Percentiles rank a stretch among this genome's conserved stretches.
These are phyloP conservation scores for Trebouxia gelatinosa DNA, from an alignment of 163 green algal species.

Conservation along the genomic window DNA sequence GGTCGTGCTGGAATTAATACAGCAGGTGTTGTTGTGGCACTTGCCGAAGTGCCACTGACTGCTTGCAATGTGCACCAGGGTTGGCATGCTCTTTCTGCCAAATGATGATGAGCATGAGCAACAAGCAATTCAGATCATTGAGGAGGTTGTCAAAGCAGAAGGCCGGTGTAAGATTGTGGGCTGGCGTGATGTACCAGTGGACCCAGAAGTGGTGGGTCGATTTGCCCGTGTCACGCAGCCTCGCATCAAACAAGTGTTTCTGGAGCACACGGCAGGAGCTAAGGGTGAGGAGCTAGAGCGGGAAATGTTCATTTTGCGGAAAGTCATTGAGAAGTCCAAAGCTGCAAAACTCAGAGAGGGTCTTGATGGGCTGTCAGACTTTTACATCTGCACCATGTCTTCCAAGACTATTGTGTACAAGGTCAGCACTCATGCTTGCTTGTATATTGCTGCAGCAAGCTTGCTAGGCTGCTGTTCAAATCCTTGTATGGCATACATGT, in stretches of 20 bases:
- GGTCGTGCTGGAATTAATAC: no score
- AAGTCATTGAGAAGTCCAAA: constrained; percentile 89
- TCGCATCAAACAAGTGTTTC: constrained; percentile 81
- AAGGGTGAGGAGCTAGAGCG: constrained; percentile 87
- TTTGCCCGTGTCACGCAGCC: constrained; percentile 89
- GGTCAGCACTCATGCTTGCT: constrained; percentile 35
- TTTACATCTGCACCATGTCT: constrained; percentile 96
- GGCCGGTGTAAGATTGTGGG: constrained; percentile 87
- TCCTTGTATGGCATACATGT: no score
- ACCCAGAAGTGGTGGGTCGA: constrained; percentile 80
- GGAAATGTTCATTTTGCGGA: constrained; percentile 94
- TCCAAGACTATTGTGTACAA: constrained; percentile 97
- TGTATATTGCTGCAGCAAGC: not conserved
- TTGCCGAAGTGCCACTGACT: no score
- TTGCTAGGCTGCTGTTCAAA: not conserved
- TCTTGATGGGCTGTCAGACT: constrained; percentile 68
- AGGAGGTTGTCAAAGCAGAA: constrained; percentile 64
- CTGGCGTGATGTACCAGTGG: constrained; percentile 91
- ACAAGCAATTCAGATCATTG: constrained; percentile 71
- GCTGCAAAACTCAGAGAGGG: constrained; percentile 39
- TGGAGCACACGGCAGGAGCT: constrained; percentile 41
- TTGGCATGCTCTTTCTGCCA: constrained; percentile 98
- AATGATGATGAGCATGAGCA: constrained; percentile 83
- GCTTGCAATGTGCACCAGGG: no score
- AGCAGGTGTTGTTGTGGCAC: no score